phyloP scores from a whole-genome alignment of 179 eudicot genomes.

The Spinacia oleracea region DNA sequence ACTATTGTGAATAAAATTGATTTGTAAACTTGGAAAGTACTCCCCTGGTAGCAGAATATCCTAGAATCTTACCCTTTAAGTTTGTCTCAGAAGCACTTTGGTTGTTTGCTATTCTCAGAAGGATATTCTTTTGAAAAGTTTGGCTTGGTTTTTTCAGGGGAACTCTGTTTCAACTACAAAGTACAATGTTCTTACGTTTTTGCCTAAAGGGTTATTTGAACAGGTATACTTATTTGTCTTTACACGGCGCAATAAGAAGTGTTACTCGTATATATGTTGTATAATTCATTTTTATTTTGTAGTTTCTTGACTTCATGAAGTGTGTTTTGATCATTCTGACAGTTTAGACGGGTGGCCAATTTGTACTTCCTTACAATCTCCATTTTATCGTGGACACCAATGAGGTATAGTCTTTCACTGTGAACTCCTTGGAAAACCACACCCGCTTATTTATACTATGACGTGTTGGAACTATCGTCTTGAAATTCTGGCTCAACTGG shows the following conservation, averaged over 20 bases:
- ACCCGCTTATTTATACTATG: neutral
- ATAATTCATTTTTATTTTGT: constrained; percentile 10
- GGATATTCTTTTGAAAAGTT: constrained; percentile 6
- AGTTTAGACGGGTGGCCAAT: constrained; percentile 99
- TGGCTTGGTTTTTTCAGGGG: constrained; percentile 56
- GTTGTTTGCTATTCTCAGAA: neutral
- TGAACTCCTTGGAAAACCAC: neutral
- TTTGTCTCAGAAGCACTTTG: neutral
- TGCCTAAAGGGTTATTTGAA: constrained; percentile 97
- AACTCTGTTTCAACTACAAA: constrained; percentile 97
- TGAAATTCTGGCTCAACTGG: neutral
- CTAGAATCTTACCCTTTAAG: neutral
- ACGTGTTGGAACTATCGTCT: neutral
- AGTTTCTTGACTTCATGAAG: constrained; percentile 14
- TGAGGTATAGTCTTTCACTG: constrained; percentile 60
- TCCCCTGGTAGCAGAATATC: neutral
- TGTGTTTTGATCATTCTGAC: constrained; percentile 44
- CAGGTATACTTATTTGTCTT: constrained; percentile 55
- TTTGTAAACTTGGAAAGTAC: neutral
- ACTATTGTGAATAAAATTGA: neutral
- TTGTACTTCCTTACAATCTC: constrained; percentile 92
- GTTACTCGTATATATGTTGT: neutral
- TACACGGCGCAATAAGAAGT: neutral
- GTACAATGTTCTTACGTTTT: constrained; percentile 81
- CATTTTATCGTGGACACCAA: constrained; percentile 84